phyloP scores from a whole-genome alignment of 2,329 filamentous ascomycete genomes.

The Chaetomiaceae sp. region DNA sequence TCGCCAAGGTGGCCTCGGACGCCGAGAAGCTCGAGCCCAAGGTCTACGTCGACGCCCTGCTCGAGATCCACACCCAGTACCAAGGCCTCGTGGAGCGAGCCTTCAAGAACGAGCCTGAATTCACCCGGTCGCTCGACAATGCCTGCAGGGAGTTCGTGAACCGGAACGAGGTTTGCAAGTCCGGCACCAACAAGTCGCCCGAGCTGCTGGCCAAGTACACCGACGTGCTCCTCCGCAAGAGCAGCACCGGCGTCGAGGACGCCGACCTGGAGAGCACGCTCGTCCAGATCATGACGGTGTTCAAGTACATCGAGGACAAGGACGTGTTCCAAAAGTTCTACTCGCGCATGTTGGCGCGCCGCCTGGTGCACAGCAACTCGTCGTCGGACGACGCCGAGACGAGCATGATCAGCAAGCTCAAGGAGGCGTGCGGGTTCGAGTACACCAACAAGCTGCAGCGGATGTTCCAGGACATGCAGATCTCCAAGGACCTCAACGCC shows the following conservation, averaged over 20 bases:
- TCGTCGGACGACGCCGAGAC: conserved; percentile 97
- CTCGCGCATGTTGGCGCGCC: conserved; percentile 90
- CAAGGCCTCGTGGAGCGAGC: conserved; percentile 84
- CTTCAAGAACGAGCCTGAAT: conserved; percentile 93
- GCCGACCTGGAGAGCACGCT: conserved; percentile 85
- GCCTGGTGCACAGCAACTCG: conserved; percentile 89
- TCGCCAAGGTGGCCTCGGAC: conserved; percentile 83
- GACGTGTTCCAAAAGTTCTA: conserved; percentile 99
- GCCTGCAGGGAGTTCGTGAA: conserved; percentile 98
- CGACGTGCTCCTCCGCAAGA: conserved; percentile 87
- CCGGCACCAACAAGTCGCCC: conserved; percentile 86
- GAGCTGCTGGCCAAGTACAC: conserved; percentile 94
- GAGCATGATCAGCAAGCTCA: conserved; percentile 98
- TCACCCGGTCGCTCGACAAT: conserved; percentile 92
- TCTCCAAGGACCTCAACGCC: conserved; percentile 92
- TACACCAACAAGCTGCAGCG: conserved; percentile 99
- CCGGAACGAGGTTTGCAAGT: conserved; percentile 91
- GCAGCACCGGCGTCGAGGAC: conserved; percentile 86
- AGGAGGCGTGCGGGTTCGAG: conserved; percentile 97
- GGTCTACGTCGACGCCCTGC: conserved; percentile 88
- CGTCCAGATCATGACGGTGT: conserved; percentile 95
- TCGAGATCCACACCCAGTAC: conserved; percentile 93
- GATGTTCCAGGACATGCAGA: conserved; percentile 99
- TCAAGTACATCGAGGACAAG: conserved; percentile 99
- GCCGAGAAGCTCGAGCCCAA: conserved; percentile 91